A percentile compares a stretch with the other conserved stretches of the same genome.
Conservation (phyloP, 1,284 basidiomycete genomes). For the Cutaneotrichosporon daszewskae region DNA sequence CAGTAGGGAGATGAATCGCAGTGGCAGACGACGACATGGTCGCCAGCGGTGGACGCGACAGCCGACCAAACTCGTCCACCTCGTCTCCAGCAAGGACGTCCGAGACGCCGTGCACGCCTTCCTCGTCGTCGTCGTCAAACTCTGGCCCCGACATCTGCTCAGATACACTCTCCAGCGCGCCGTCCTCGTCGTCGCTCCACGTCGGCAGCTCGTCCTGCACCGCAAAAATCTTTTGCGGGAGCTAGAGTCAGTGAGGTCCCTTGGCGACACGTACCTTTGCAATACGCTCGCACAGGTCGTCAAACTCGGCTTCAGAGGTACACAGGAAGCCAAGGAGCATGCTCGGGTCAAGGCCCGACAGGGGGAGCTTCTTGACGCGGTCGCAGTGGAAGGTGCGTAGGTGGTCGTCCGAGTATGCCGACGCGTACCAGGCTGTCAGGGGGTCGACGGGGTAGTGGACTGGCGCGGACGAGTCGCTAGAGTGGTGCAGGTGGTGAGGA, state of each 20-base stretch:
- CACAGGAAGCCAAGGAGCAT: conserved; percentile 94
- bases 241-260: conserved; percentile 44
- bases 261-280: conserved; percentile 53
- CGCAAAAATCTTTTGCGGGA: conserved; percentile 70
- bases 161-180: conserved; percentile 72
- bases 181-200: conserved; percentile 68
- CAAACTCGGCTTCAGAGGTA: conserved; percentile 73
- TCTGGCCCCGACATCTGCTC: conserved; percentile 51
- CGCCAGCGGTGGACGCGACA: background rate
- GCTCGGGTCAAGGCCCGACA: conserved; percentile 87
- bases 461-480: conserved; percentile 2
- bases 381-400: conserved; percentile 91
- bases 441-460: conserved; percentile 19
- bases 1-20: no score
- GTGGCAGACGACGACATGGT: background rate
- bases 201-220: conserved; percentile 77
- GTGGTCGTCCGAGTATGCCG: conserved; percentile 60
- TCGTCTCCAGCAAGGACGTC: background rate
- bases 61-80: conserved; percentile 10
- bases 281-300: conserved; percentile 69
- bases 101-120: conserved; percentile 4
- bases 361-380: conserved; percentile 83
- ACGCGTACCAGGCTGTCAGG: conserved; percentile 57
- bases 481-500: background rate
- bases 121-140: conserved; percentile 9